A percentile compares a stretch with the other conserved stretches of the same genome.
These are phyloP conservation scores for Pichia sp. DNA, from an alignment of 1,139 yeast genomes.

Conservation along the genomic window DNA sequence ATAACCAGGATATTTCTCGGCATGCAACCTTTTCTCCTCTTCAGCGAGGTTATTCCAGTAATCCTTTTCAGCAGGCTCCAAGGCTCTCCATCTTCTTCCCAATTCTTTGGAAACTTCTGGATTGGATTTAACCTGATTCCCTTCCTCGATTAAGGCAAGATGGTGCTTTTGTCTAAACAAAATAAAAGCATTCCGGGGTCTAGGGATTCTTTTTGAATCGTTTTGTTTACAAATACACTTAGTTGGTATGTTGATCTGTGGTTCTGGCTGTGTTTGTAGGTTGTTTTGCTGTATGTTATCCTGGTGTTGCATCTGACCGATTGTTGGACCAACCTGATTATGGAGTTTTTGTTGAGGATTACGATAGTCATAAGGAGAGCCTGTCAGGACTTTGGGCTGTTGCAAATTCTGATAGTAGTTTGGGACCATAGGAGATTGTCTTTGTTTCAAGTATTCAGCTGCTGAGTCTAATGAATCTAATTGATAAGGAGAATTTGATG, in stretches of 20 bases:
- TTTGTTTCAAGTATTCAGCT: slow-evolving; percentile 9
- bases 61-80: slow-evolving; percentile 63
- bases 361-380: slow-evolving; percentile 9
- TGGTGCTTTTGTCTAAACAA: slow-evolving; percentile 57
- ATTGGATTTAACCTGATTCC: slow-evolving; percentile 58
- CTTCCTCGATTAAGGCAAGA: slow-evolving; percentile 55
- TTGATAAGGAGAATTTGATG: slow-evolving; percentile 3
- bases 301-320: slow-evolving; percentile 4
- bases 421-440: slow-evolving; percentile 14
- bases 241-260: slow-evolving; percentile 25
- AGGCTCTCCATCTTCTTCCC: slow-evolving; percentile 79
- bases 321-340: not conserved
- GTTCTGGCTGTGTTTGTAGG: not conserved
- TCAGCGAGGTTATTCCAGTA: slow-evolving; percentile 82
- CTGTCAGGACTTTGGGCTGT: slow-evolving; percentile 4
- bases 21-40: slow-evolving; percentile 77
- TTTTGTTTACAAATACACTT: slow-evolving; percentile 51
- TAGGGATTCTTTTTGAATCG: slow-evolving; percentile 50
- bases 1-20: slow-evolving; percentile 80
- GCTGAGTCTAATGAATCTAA: slow-evolving; percentile 6
- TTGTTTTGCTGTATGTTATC: not conserved
- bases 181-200: slow-evolving; percentile 60
- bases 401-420: slow-evolving; percentile 9
- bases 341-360: not conserved
- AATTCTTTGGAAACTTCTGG: slow-evolving; percentile 76